Evolutionary conservation across 2,329 filamentous ascomycete genomes (phyloP).

Genomic region (Alternaria sp.): DNA sequence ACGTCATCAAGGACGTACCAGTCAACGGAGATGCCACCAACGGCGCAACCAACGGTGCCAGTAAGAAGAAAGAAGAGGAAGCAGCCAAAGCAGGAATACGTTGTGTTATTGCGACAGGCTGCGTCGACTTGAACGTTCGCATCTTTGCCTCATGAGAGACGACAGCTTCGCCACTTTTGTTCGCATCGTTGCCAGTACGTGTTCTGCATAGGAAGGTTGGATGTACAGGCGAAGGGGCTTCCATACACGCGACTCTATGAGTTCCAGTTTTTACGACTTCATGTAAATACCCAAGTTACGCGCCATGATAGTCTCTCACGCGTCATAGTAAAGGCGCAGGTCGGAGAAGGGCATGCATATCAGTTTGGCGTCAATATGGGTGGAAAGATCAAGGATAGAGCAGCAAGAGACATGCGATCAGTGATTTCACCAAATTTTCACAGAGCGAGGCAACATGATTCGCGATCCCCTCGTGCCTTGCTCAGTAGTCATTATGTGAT

Average conservation of each 20-base stretch:
- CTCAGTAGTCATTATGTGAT: background rate
- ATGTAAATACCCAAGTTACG: conserved; percentile 32
- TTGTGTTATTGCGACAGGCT: conserved; percentile 86
- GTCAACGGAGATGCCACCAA: conserved; percentile 52
- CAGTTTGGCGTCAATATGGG: conserved; percentile 4
- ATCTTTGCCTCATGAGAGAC: conserved; percentile 69
- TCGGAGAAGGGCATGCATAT: conserved; percentile 7
- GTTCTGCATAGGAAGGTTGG: conserved; percentile 10
- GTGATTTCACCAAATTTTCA: background rate
- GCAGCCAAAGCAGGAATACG: conserved; percentile 69
- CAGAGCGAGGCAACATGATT: background rate
- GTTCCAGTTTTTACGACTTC: conserved; percentile 22
- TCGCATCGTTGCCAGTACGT: conserved; percentile 7
- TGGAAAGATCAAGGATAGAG: conserved; percentile 3
- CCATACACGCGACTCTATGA: conserved; percentile 1
- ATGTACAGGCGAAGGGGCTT: conserved; percentile 11
- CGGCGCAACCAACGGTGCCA: conserved; percentile 52
- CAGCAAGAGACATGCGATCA: conserved; percentile 3
- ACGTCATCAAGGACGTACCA: conserved; percentile 66
- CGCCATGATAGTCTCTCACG: conserved; percentile 9
- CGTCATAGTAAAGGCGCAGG: conserved; percentile 7
- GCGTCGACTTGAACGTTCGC: conserved; percentile 79
- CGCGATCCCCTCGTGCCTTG: background rate
- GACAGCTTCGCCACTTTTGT: background rate
- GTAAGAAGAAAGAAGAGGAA: conserved; percentile 60